phyloP scores from a whole-genome alignment of 495 filamentous ascomycete genomes.

The Penicillium mononematosum region DNA sequence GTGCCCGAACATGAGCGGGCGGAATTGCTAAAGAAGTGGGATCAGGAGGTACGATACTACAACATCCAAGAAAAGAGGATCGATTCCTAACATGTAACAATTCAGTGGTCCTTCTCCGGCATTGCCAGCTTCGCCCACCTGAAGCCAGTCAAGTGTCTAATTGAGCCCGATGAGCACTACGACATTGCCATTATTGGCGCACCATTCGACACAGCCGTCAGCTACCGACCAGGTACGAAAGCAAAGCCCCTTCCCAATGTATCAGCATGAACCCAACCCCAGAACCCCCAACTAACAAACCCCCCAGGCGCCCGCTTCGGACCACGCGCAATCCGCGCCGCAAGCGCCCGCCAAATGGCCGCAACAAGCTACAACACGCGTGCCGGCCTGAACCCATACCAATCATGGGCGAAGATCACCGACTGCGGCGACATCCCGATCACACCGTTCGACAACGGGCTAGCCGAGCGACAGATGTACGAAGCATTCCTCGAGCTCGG shows the following conservation, averaged over 20 bases:
- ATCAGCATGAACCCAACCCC: constrained; percentile 18
- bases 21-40: constrained; percentile 53
- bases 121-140: constrained; percentile 81
- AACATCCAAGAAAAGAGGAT: neutral
- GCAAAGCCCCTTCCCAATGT: constrained; percentile 1
- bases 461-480: constrained; percentile 75
- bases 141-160: constrained; percentile 69
- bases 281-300: constrained; percentile 36
- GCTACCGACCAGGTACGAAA: constrained; percentile 67
- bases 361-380: constrained; percentile 77
- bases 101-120: constrained; percentile 72
- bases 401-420: constrained; percentile 67
- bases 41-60: constrained; percentile 44
- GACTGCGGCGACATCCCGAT: constrained; percentile 86
- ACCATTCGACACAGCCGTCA: constrained; percentile 81
- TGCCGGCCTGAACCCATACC: constrained; percentile 74
- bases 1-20: constrained; percentile 43
- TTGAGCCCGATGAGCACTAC: constrained; percentile 60
- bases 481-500: constrained; percentile 68
- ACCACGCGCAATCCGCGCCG: constrained; percentile 77
- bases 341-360: constrained; percentile 68
- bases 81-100: constrained; percentile 4
- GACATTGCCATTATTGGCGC: constrained; percentile 82
- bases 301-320: constrained; percentile 72
- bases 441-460: constrained; percentile 72